Evolutionary conservation across 371 early-diverging fungal species (phyloP).

Genomic region (Mortierella sp.): DNA sequence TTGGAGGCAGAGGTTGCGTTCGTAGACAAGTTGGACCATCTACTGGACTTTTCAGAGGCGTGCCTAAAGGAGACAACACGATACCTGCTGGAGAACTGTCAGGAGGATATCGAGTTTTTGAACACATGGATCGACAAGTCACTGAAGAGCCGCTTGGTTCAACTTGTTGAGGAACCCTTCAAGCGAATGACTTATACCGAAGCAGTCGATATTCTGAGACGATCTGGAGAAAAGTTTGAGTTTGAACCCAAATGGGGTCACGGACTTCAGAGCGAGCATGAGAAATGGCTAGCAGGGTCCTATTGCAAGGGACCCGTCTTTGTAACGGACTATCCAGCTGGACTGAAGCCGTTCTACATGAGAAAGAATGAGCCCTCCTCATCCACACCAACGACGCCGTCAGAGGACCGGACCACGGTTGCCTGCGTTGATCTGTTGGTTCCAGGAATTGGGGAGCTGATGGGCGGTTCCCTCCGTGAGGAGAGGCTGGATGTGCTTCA

Average conservation of each 20-base stretch:
- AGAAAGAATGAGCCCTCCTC: conserved; percentile 58
- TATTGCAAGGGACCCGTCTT: conserved; percentile 83
- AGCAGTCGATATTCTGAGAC: conserved; percentile 77
- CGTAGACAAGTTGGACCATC: conserved; percentile 62
- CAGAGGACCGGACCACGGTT: conserved; percentile 71
- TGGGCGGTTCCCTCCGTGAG: conserved; percentile 93
- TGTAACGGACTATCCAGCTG: conserved; percentile 89
- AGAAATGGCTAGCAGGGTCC: conserved; percentile 81
- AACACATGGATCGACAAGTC: conserved; percentile 63
- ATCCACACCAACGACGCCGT: not conserved
- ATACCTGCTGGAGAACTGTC: conserved; percentile 60
- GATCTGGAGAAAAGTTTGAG: conserved; percentile 56
- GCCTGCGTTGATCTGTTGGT: conserved; percentile 89
- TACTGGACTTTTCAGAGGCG: conserved; percentile 70
- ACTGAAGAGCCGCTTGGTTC: conserved; percentile 54
- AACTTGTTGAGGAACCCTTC: conserved; percentile 63
- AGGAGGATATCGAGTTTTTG: conserved; percentile 67
- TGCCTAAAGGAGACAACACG: conserved; percentile 62
- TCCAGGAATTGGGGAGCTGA: conserved; percentile 90
- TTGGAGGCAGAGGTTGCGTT: conserved; percentile 91
- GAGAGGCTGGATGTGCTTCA: conserved; percentile 67
- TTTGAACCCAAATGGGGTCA: conserved; percentile 83
- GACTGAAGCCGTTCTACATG: conserved; percentile 95
- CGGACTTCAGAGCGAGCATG: conserved; percentile 89
- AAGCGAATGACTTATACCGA: conserved; percentile 84